Conservation (phyloP, 2,329 filamentous ascomycete species). For the Plenodomus biglobosus region DNA sequence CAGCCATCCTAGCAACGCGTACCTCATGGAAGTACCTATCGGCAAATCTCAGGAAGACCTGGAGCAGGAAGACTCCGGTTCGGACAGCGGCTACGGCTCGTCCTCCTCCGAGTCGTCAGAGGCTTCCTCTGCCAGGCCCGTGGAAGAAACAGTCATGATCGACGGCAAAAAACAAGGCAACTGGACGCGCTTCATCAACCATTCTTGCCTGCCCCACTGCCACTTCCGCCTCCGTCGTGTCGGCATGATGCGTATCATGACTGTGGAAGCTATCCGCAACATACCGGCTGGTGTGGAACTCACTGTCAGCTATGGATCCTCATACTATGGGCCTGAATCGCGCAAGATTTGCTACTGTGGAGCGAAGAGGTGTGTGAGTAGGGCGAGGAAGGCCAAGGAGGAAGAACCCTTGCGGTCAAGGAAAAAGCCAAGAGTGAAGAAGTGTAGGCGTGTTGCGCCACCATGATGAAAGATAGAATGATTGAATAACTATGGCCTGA, state of each 20-base stretch:
- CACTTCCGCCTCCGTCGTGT: conserved; percentile 10
- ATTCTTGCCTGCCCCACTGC: conserved; percentile 12
- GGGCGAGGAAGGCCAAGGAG: neutral
- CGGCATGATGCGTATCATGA: conserved; percentile 15
- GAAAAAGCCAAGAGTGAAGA: conserved; percentile 17
- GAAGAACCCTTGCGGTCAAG: neutral
- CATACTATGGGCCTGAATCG: conserved; percentile 13
- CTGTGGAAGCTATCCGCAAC: conserved; percentile 7
- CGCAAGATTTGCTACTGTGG: conserved; percentile 13
- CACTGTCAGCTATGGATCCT: conserved; percentile 15
- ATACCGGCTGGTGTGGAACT: conserved; percentile 12
- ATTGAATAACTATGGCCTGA: neutral
- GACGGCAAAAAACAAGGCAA: conserved; percentile 12
- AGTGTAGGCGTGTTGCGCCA: conserved; percentile 24
- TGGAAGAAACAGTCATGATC: conserved; percentile 4
- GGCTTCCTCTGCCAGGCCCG: too few species aligned
- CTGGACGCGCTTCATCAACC: conserved; percentile 25
- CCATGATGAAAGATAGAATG: neutral
- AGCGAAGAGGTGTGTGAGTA: conserved; percentile 9
- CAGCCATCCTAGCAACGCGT: conserved; percentile 1
- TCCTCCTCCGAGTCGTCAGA: neutral
- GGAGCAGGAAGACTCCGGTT: neutral
- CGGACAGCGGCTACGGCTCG: neutral
- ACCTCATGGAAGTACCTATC: conserved; percentile 21
- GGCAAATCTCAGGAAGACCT: neutral